These are phyloP conservation scores for Solanum hybrid DNA, from an alignment of 305 asterid species.

Conservation along the genomic window DNA sequence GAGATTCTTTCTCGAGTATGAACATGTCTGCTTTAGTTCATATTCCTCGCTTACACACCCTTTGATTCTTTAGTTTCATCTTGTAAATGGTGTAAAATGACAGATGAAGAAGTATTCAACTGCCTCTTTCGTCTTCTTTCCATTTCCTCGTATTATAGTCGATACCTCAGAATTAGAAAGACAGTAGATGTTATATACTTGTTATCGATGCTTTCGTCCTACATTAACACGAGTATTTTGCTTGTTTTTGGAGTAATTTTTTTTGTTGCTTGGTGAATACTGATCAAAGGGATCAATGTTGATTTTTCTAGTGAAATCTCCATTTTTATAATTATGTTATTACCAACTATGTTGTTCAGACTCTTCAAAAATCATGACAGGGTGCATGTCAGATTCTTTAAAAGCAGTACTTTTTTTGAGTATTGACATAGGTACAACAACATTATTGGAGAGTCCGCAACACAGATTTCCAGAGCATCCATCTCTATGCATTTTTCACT, in stretches of 20 bases:
- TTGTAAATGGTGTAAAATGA: constrained; percentile 7
- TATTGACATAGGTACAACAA: not conserved
- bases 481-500: not conserved
- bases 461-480: not conserved
- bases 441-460: not conserved
- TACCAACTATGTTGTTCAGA: not conserved
- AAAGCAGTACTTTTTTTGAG: not conserved
- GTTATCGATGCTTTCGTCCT: not conserved
- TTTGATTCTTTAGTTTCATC: not conserved
- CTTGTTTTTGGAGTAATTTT: not conserved
- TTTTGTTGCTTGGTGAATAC: not conserved
- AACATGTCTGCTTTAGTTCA: not conserved
- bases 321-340: not conserved
- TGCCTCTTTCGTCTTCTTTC: not conserved
- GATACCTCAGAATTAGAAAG: not conserved
- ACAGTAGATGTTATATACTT: not conserved
- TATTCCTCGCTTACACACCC: not conserved
- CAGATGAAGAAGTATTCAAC: not conserved
- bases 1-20: constrained; percentile 11
- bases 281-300: not conserved
- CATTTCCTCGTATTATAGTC: not conserved
- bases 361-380: not conserved
- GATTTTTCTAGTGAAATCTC: not conserved
- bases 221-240: not conserved
- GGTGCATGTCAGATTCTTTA: not conserved